Evolutionary conservation across 805 yeast genomes (phyloP).

Genomic region (Ogataea ganodermae): DNA sequence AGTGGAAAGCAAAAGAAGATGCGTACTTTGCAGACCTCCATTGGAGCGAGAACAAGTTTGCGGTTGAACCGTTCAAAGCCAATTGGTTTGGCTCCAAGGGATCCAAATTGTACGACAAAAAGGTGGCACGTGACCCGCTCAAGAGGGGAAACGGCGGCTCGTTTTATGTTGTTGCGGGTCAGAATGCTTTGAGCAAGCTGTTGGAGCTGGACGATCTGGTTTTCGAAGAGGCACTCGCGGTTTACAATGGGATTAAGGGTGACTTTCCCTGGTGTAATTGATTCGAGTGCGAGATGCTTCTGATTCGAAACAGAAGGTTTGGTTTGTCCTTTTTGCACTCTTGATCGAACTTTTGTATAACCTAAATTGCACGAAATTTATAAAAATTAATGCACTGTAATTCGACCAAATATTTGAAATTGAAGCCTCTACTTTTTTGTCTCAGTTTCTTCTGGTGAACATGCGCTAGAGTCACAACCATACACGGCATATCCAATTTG

Average conservation of each 20-base stretch:
- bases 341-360: no score
- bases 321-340: no score
- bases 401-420: no score
- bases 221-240: slow-evolving; percentile 26
- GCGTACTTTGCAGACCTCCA: slow-evolving; percentile 50
- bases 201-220: slow-evolving; percentile 34
- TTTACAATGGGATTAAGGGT: slow-evolving; percentile 23
- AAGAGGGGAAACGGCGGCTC: slow-evolving; percentile 15
- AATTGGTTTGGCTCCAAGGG: slow-evolving; percentile 61
- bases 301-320: no score
- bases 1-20: slow-evolving; percentile 26
- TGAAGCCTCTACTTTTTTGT: no score
- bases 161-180: slow-evolving; percentile 14
- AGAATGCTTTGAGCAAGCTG: slow-evolving; percentile 19
- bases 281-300: slow-evolving; percentile 18
- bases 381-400: no score
- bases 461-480: no score
- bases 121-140: slow-evolving; percentile 57
- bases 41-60: slow-evolving; percentile 52
- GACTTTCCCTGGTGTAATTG: slow-evolving; percentile 25
- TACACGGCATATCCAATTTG: no score
- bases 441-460: no score
- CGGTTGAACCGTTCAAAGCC: slow-evolving; percentile 50
- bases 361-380: no score
- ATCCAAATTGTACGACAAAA: slow-evolving; percentile 47